Evolutionary conservation across 192 early-diverging fungal genomes (phyloP), one percentile per base, ranked within the genome.

Genomic region (Coemansia sp.): DNA sequence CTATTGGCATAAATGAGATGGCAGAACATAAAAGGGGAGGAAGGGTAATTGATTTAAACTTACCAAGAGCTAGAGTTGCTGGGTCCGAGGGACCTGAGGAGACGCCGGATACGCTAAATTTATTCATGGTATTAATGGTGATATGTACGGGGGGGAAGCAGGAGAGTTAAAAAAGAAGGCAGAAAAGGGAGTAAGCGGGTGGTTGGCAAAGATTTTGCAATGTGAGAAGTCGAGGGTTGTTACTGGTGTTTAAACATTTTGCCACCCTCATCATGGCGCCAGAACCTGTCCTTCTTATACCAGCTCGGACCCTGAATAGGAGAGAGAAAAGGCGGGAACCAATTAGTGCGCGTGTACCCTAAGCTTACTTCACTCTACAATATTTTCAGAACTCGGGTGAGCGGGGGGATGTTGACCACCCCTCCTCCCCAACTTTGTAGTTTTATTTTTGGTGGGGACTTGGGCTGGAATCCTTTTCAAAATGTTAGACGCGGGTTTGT

Each of bases 11-110:
- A 21, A 21, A 21, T 23, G 9, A 49, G n/a, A 21, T 5, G n/a
- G n/a, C 6, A 28, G 28, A 52, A n/a, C 14, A 16, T 1, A 7
- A 23, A 30, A 11, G 23, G 28, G 32, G 6, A 50, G 9, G 21
- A 7, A 0, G 52, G 5, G 33, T n/a, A n/a, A 37, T 32, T 59
- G 17, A 19, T 4, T 32, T 35, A 28, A 53, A 76, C 78, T 81
- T 81, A 81, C 78, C 74, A 53, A 81, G 73, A 21, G 70, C 23
- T 23, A 23, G 23, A 23, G 64, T 17, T 73, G 58, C 21, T 37
- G 69, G 59, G 59, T 75, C 75, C 26, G 73, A 44, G 9, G 62
- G 62, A 3, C 61, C 61, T 21, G 50, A 30, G 8, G 17, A 26
- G 26, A 23, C 1, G 23, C 23, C 23, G 23, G 23, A 23, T 23